These are phyloP conservation scores for Glycine soja DNA, from an alignment of 306 rosid species.

Conservation along the genomic window DNA sequence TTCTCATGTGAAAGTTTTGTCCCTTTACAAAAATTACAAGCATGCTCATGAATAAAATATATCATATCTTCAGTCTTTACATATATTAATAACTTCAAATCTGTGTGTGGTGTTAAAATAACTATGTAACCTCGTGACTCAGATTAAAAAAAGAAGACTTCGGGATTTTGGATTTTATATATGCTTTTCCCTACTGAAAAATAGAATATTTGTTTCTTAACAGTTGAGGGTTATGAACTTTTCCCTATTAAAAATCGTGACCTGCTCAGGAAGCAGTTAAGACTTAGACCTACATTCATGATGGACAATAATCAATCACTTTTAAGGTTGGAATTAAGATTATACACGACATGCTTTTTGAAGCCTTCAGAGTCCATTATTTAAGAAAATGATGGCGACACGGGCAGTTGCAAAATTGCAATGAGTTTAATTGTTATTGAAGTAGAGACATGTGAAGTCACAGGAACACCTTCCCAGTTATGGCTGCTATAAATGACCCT, in stretches of 20 bases:
- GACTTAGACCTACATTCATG: conserved; percentile 12
- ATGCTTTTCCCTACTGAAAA: conserved; percentile 16
- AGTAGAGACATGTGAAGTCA: conserved; percentile 29
- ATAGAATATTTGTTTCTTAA: neutral
- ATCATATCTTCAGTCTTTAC: neutral
- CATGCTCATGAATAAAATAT: conserved; percentile 17
- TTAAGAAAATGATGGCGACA: conserved; percentile 41
- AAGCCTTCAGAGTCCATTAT: conserved; percentile 25
- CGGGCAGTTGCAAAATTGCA: conserved; percentile 8
- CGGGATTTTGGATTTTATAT: conserved; percentile 37
- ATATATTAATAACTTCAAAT: neutral
- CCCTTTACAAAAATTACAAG: conserved; percentile 25
- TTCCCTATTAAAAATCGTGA: neutral
- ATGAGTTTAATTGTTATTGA: conserved; percentile 36
- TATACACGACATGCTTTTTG: conserved; percentile 7
- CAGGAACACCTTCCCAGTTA: conserved; percentile 33
- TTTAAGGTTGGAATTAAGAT: conserved; percentile 35
- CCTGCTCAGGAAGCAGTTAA: conserved; percentile 19
- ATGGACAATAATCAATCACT: neutral
- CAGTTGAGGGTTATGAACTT: neutral
- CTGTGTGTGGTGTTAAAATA: conserved; percentile 19
- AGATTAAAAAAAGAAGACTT: conserved; percentile 26
- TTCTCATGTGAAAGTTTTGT: conserved; percentile 48
- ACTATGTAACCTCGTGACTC: conserved; percentile 51
- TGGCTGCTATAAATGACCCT: neutral